phyloP scores from a whole-genome alignment of 78 protist genomes.

The Dictyostelium purpureum region DNA sequence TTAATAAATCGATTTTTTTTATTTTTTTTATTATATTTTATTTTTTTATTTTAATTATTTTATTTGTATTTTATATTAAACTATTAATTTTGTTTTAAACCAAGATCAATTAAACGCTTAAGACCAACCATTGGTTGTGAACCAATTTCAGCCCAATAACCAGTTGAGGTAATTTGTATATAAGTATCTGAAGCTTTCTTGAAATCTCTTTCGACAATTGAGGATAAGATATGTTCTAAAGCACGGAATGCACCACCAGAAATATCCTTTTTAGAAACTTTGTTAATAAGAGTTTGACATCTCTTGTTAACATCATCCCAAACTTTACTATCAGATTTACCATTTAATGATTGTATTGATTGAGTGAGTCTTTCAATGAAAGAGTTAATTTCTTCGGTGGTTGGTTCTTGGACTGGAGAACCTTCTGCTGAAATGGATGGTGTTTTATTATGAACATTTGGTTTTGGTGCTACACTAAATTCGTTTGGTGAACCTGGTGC shows the following conservation, averaged over 20 bases:
- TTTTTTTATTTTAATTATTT: too few species aligned
- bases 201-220: conserved; percentile 41
- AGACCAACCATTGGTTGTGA: conserved; percentile 73
- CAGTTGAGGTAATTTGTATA: conserved; percentile 39
- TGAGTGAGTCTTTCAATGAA: background rate
- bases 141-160: conserved; percentile 61
- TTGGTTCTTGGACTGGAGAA: background rate
- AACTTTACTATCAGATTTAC: conserved; percentile 11
- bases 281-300: conserved; percentile 30
- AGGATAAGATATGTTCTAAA: background rate
- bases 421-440: conserved; percentile 8
- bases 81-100: conserved; percentile 16
- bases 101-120: conserved; percentile 71
- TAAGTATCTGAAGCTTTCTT: conserved; percentile 49
- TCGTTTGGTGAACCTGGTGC: background rate
- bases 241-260: conserved; percentile 49
- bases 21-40: too few species aligned
- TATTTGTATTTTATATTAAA: too few species aligned
- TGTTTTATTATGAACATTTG: conserved; percentile 60
- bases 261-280: conserved; percentile 35
- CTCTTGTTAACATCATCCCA: conserved; percentile 58
- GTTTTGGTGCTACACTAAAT: conserved; percentile 20
- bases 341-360: background rate
- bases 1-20: too few species aligned
- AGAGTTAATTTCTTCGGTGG: background rate